Evolutionary conservation across 352 stramenopile genomes (phyloP).

Genomic region (Phytophthora multivora): DNA sequence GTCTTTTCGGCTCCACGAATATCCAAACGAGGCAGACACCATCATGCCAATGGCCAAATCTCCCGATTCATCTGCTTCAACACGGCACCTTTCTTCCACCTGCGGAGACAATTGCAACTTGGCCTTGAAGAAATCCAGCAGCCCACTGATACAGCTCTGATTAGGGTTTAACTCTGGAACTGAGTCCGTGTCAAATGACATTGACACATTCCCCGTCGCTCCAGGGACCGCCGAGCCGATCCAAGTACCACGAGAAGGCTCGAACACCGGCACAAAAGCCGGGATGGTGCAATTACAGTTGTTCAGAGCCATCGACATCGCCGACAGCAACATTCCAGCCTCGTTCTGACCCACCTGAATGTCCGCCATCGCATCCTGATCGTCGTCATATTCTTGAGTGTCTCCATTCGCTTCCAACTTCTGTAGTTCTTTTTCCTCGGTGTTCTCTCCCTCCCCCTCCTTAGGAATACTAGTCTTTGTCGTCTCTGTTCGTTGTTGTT

Average conservation of each 20-base stretch:
- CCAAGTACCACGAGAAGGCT: constrained; percentile 61
- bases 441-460: neutral
- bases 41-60: constrained; percentile 58
- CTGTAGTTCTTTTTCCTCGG: neutral
- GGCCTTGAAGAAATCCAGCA: constrained; percentile 84
- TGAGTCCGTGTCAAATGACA: constrained; percentile 78
- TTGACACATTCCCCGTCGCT: constrained; percentile 72
- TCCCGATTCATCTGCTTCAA: constrained; percentile 40
- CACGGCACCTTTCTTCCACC: constrained; percentile 63
- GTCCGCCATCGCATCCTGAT: constrained; percentile 41
- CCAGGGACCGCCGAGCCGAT: constrained; percentile 73
- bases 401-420: neutral
- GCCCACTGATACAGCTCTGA: constrained; percentile 77
- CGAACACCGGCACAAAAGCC: constrained; percentile 68
- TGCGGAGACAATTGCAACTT: constrained; percentile 74
- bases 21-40: constrained; percentile 73
- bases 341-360: constrained; percentile 69
- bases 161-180: constrained; percentile 73
- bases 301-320: constrained; percentile 71
- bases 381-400: neutral
- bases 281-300: constrained; percentile 87
- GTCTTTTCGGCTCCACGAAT: constrained; percentile 51
- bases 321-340: constrained; percentile 64
- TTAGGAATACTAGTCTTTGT: constrained; percentile 4
- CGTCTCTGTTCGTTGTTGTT: constrained; percentile 25